Evolutionary conservation across 73 alveolate genomes (phyloP).

Genomic region (Symbiodinium natans): DNA sequence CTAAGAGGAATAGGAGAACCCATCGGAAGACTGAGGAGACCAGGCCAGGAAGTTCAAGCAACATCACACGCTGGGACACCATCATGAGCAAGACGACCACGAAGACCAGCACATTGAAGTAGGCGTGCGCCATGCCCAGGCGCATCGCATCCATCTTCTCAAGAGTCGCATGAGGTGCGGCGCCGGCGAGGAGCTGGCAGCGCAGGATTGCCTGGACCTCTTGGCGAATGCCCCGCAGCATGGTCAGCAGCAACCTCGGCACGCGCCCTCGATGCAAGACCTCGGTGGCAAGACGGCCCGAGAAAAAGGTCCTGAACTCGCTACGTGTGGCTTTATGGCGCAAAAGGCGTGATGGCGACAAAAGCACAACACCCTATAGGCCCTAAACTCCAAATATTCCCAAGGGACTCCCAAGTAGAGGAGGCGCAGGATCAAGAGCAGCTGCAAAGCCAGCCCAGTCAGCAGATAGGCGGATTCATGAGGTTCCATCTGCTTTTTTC

Average conservation of each 20-base stretch:
- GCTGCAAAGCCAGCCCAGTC: background rate
- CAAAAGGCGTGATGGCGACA: no score
- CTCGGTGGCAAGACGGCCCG: no score
- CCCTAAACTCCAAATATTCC: background rate
- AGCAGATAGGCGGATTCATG: background rate
- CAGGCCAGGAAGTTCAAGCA: background rate
- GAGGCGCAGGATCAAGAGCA: background rate
- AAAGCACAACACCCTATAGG: no score
- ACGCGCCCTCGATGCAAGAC: no score
- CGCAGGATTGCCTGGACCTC: no score
- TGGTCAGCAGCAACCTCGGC: no score
- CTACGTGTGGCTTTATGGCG: no score
- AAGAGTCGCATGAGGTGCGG: no score
- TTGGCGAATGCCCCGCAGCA: no score
- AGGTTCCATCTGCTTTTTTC: background rate
- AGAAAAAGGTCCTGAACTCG: no score
- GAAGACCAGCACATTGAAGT: background rate
- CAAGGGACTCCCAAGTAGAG: background rate
- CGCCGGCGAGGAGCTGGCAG: no score
- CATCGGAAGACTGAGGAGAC: background rate
- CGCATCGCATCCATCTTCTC: background rate
- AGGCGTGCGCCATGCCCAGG: background rate
- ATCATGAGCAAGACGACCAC: background rate
- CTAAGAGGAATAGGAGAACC: background rate
- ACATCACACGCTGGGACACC: background rate